Evolutionary conservation across 2,329 filamentous ascomycete species (phyloP).

Genomic region (Pseudocercospora vitis): DNA sequence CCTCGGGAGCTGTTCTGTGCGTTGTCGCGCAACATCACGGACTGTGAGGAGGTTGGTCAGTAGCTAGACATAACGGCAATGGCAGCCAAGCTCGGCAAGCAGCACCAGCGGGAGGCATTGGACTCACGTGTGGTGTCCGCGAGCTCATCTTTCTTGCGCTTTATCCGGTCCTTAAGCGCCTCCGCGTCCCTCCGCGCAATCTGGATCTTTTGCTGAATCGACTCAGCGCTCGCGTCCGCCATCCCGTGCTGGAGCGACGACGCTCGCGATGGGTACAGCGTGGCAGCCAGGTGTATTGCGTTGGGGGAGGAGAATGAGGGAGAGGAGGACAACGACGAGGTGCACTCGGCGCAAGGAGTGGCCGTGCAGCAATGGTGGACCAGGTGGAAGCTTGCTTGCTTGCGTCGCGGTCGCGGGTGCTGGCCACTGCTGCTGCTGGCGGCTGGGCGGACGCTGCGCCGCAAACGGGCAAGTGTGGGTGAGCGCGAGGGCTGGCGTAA

Average conservation of each 20-base stretch:
- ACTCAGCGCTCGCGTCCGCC: constrained; percentile 54
- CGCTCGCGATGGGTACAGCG: constrained; percentile 17
- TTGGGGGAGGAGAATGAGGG: neutral
- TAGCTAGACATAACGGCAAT: neutral
- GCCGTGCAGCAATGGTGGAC: constrained; percentile 15
- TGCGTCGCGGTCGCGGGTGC: no score
- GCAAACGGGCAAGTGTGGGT: constrained; percentile 11
- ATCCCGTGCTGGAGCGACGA: constrained; percentile 35
- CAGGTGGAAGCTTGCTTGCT: constrained; percentile 18
- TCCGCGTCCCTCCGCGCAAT: constrained; percentile 96
- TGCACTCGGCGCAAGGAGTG: constrained; percentile 11
- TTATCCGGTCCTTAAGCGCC: constrained; percentile 57
- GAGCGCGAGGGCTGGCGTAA: neutral
- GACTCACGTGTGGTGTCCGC: constrained; percentile 93
- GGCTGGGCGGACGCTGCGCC: constrained; percentile 20
- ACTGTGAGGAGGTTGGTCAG: constrained; percentile 56
- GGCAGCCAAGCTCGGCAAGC: neutral
- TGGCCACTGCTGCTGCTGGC: constrained; percentile 9
- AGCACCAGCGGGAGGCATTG: constrained; percentile 16
- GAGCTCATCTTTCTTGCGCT: constrained; percentile 99
- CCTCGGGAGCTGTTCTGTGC: constrained; percentile 86
- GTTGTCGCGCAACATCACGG: constrained; percentile 85
- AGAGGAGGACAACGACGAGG: no score
- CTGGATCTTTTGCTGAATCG: constrained; percentile 70
- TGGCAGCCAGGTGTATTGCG: constrained; percentile 9